Evolutionary conservation across 225 moss, liverwort and hornwort genomes (phyloP), one percentile per base, ranked within the genome.

Genomic region (Antitrichia curtipendula): DNA sequence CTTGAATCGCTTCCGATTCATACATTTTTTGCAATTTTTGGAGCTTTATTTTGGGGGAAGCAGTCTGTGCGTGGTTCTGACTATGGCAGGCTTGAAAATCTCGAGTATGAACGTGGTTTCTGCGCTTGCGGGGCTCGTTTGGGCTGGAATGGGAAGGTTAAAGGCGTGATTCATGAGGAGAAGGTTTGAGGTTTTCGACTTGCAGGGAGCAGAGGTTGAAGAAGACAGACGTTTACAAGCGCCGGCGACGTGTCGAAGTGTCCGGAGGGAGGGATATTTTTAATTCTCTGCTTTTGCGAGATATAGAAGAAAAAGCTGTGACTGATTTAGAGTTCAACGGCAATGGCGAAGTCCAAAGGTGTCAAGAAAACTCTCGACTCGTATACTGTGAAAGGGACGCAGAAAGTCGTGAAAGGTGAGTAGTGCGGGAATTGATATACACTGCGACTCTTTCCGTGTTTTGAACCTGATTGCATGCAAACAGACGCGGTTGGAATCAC

Each of bases 371-470:
- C 88, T 66, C 90, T 92, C 79, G 91, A 92, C 91, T 92, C 92
- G 41, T 94, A 92, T 78, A 87, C 91, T 82, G 91, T 94, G 90
- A 92, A 94, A 91, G 92, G 92, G 82, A 91, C 90, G 49, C 90
- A 90, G 80, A 92, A 94, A 89, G 92, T 94, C 41, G 94, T 92
- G 82, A 92, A 90, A 95, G 96, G 92, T 91, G 92, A 87, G 93
- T 74, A 47, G 74, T 81, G 59, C 13, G 29, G 77, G 78, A 88
- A 85, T 87, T 91, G 47, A 62, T n/a, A 9, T 22, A 25, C 16
- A 24, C 71, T 25, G 47, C 50, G 49, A 11, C 78, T 82, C 38
- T 7, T 71, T 82, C 56, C 43, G 28, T 82, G 45, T 84, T 72
- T 54, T 60, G 85, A 78, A 82, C 79, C 74, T 90, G 85, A 89